Conservation (phyloP, 1,284 basidiomycete genomes). For the Meripilus lineatus region DNA sequence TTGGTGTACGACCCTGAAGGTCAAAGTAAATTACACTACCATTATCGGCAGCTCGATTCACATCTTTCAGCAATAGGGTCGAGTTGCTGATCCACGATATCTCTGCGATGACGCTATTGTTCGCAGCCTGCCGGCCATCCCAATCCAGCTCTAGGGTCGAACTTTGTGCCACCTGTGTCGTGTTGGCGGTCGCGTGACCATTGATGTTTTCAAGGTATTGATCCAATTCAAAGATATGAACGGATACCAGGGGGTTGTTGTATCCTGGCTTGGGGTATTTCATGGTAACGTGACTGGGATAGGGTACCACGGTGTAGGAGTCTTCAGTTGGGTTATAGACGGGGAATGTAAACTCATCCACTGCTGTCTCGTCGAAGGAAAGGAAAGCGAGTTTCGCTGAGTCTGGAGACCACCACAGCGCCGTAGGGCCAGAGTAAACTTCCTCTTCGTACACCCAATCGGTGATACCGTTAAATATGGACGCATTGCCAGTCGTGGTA, state of each 20-base stretch:
- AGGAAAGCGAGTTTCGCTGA: conserved; percentile 82
- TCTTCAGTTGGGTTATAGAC: conserved; percentile 84
- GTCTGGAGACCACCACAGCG: conserved; percentile 92
- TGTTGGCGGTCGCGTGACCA: conserved; percentile 16
- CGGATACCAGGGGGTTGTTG: conserved; percentile 80
- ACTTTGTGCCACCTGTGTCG: conserved; percentile 30
- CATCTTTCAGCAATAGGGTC: conserved; percentile 82
- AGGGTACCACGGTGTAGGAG: conserved; percentile 68
- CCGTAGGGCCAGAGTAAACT: conserved; percentile 68
- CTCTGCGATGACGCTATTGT: conserved; percentile 76
- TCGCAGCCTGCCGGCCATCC: conserved; percentile 48
- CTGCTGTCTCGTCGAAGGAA: conserved; percentile 82
- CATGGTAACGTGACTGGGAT: conserved; percentile 76
- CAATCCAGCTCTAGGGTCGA: conserved; percentile 62
- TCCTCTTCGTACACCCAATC: conserved; percentile 99
- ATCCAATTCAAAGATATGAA: conserved; percentile 78
- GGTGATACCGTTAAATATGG: conserved; percentile 90
- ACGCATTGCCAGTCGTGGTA: conserved; percentile 77
- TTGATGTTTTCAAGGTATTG: conserved; percentile 35
- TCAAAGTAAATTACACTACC: conserved; percentile 80
- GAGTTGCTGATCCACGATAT: conserved; percentile 82
- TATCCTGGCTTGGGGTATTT: conserved; percentile 92
- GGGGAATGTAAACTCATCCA: conserved; percentile 84
- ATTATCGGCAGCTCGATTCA: conserved; percentile 75
- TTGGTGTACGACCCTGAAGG: conserved; percentile 30